Conservation (phyloP, 2,329 filamentous ascomycete species). For the Zymoseptoria crescenta region DNA sequence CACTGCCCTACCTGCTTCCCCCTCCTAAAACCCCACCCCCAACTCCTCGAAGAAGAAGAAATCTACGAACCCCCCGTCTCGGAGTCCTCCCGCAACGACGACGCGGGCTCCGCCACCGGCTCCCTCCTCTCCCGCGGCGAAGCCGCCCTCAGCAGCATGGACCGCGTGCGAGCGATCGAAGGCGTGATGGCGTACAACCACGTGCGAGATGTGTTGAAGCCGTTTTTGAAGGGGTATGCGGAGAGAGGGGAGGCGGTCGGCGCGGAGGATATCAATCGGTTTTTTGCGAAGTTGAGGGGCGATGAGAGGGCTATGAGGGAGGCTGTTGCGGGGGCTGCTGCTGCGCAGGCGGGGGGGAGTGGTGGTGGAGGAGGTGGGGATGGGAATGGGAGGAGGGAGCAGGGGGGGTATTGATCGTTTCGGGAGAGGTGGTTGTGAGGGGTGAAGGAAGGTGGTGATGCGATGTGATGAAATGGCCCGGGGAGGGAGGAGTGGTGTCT, state of each 20-base stretch:
- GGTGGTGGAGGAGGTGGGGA: too few relatives aligned
- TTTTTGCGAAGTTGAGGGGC: conserved; percentile 89
- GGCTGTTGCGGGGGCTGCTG: conserved; percentile 23
- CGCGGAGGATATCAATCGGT: conserved; percentile 91
- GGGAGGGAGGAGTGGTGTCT: too few relatives aligned
- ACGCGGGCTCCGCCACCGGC: conserved; percentile 57
- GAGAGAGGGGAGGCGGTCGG: conserved; percentile 82
- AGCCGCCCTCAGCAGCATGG: conserved; percentile 81
- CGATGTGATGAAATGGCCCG: too few relatives aligned
- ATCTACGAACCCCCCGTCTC: conserved; percentile 88
- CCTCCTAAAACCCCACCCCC: conserved; percentile 59
- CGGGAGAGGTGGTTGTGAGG: too few relatives aligned
- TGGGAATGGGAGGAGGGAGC: conserved; percentile 29
- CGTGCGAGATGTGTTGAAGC: conserved; percentile 90
- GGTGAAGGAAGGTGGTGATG: too few relatives aligned
- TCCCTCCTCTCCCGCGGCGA: conserved; percentile 87
- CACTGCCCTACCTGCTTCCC: conserved; percentile 75
- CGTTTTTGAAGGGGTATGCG: conserved; percentile 87
- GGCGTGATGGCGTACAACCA: conserved; percentile 98
- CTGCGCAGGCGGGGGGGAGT: conserved; percentile 9
- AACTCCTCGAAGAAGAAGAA: conserved; percentile 90
- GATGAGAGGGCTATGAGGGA: conserved; percentile 54
- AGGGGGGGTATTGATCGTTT: conserved; percentile 32
- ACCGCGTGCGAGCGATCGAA: conserved; percentile 84
- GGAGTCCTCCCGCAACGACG: conserved; percentile 45